phyloP scores from a whole-genome alignment of 139 green algal species.

The Microglena sp. region DNA sequence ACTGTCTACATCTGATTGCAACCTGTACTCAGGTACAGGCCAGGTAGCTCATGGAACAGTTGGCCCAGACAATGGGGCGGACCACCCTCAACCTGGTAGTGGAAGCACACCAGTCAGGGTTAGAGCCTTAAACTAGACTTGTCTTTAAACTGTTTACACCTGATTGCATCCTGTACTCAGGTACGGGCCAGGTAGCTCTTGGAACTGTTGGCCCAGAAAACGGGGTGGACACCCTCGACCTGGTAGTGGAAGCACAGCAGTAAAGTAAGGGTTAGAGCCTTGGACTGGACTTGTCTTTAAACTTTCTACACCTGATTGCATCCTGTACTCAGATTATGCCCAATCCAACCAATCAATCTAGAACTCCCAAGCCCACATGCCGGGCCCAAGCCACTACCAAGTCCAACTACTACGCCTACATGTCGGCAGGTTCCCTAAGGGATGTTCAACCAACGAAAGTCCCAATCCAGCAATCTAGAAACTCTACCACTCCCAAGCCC shows the following conservation, averaged over 20 bases:
- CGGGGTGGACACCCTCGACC: slow-evolving; percentile 66
- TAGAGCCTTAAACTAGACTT: no score
- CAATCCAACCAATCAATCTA: slow-evolving; percentile 28
- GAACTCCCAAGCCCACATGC: no score
- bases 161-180: no score
- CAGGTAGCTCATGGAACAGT: slow-evolving; percentile 68
- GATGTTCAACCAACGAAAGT: no score
- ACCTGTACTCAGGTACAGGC: slow-evolving; percentile 48
- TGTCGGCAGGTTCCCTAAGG: neutral
- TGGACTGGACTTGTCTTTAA: no score
- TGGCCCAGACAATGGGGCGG: slow-evolving; percentile 75
- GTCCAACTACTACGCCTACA: neutral
- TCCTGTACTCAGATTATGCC: slow-evolving; percentile 47
- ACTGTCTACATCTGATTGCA: no score
- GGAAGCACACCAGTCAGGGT: no score
- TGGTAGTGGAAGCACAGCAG: slow-evolving; percentile 9
- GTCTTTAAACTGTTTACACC: no score
- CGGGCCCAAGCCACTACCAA: slow-evolving; percentile 11
- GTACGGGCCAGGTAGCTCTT: slow-evolving; percentile 72
- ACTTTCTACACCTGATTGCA: no score
- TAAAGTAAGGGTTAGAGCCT: no score
- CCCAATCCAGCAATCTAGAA: no score
- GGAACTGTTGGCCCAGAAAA: slow-evolving; percentile 72
- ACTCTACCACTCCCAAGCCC: no score
- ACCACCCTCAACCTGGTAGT: slow-evolving; percentile 52